Conservation (phyloP, 768 basidiomycete genomes). For the Russula compacta region DNA sequence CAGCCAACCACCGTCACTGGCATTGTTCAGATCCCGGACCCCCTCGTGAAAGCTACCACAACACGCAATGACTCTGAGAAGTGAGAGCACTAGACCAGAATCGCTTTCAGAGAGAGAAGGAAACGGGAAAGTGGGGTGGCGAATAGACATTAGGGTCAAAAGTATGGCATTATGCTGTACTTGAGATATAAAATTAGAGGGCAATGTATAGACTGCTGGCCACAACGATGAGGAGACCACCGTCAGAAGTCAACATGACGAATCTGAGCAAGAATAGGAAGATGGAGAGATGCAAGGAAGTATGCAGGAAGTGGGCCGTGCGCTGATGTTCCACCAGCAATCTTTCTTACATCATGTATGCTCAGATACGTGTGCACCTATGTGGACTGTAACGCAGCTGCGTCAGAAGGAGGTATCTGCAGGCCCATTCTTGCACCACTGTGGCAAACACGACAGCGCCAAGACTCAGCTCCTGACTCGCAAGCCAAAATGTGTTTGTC, state of each 20-base stretch:
- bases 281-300: not conserved
- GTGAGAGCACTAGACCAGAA: not conserved
- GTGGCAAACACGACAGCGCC: not conserved
- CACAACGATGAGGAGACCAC: not conserved
- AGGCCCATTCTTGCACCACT: constrained; percentile 1
- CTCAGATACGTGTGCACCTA: not conserved
- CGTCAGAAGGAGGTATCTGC: not conserved
- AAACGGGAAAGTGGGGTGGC: not conserved
- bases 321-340: not conserved
- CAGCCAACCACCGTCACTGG: no score
- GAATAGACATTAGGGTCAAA: not conserved
- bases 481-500: not conserved
- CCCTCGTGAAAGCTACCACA: not conserved
- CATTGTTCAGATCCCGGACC: not conserved
- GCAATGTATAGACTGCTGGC: not conserved
- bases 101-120: not conserved
- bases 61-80: not conserved
- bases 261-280: not conserved
- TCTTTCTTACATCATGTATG: not conserved
- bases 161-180: not conserved
- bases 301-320: not conserved
- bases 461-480: not conserved
- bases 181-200: not conserved
- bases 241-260: not conserved
- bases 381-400: not conserved